Evolutionary conservation across 1,284 basidiomycete species (phyloP).

Genomic region (Naganishia sp.): DNA sequence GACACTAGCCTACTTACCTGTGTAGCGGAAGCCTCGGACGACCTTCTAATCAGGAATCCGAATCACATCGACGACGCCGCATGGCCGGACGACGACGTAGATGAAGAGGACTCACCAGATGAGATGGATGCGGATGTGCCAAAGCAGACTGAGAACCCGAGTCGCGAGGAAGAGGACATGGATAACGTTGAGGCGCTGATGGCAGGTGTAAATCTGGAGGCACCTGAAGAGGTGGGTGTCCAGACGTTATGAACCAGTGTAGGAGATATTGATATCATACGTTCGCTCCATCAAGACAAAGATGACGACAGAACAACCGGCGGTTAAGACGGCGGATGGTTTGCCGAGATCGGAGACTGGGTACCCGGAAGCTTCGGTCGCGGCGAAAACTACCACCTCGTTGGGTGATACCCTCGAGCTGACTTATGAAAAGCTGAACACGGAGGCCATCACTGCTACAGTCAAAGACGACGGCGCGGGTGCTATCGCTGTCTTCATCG

Average conservation of each 20-base stretch:
- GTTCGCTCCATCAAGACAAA: no score
- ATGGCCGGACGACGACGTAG: constrained; percentile 41
- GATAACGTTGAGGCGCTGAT: constrained; percentile 32
- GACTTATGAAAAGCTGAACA: constrained; percentile 63
- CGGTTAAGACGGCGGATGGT: no score
- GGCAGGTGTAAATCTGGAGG: constrained; percentile 29
- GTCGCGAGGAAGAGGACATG: constrained; percentile 27
- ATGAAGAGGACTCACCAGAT: constrained; percentile 38
- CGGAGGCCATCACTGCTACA: constrained; percentile 61
- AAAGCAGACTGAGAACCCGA: neutral
- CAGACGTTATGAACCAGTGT: neutral
- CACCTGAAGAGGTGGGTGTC: constrained; percentile 22
- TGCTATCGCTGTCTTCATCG: constrained; percentile 72
- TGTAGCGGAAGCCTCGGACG: constrained; percentile 54
- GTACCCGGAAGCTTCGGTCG: constrained; percentile 28
- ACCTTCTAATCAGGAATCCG: constrained; percentile 62
- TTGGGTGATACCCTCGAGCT: constrained; percentile 62
- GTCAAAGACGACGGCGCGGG: constrained; percentile 68
- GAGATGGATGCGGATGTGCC: constrained; percentile 3
- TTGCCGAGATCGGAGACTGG: neutral
- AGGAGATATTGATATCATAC: no score
- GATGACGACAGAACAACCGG: no score
- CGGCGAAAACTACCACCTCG: constrained; percentile 32
- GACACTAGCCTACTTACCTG: no score
- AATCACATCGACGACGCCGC: constrained; percentile 56